These are phyloP conservation scores for Auxenochlorella protothecoides DNA, from an alignment of 139 green algal genomes.

Conservation along the genomic window DNA sequence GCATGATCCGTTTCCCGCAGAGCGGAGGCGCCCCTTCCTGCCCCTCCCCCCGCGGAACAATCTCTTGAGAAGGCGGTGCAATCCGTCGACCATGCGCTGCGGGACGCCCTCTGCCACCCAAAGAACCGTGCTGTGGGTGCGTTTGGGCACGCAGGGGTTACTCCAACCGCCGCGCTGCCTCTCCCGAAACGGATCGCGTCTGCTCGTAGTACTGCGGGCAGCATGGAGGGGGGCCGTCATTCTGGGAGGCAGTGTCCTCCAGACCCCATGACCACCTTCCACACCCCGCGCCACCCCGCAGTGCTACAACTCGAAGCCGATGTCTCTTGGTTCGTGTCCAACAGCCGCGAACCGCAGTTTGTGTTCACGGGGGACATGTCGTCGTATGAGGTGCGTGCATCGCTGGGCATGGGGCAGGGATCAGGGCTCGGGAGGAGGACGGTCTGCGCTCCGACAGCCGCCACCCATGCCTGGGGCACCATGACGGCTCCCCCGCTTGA, in stretches of 20 bases:
- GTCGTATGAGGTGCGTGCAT: slow-evolving; percentile 22
- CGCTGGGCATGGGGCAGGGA: neutral
- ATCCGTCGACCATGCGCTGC: slow-evolving; percentile 18
- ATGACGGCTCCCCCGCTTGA: neutral
- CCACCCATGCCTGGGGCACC: neutral
- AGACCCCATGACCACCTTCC: neutral
- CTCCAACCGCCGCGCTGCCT: too few relatives aligned
- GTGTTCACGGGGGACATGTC: slow-evolving; percentile 25
- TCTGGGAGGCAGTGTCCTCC: neutral
- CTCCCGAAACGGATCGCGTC: too few relatives aligned
- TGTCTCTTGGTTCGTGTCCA: slow-evolving; percentile 27
- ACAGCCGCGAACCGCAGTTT: slow-evolving; percentile 5
- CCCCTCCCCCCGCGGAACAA: neutral
- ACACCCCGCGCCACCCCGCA: slow-evolving; percentile 7
- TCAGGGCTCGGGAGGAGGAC: neutral
- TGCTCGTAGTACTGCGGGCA: too few relatives aligned
- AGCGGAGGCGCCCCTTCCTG: too few relatives aligned
- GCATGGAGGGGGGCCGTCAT: neutral
- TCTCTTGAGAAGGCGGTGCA: slow-evolving; percentile 5
- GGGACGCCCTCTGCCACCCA: slow-evolving; percentile 18
- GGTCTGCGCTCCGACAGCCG: neutral
- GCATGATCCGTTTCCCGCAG: neutral
- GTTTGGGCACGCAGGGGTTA: neutral
- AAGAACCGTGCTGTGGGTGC: slow-evolving; percentile 17
- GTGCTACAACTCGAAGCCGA: slow-evolving; percentile 31